Conservation (phyloP, 177 flowering plant species). For the Vitis hybrid region DNA sequence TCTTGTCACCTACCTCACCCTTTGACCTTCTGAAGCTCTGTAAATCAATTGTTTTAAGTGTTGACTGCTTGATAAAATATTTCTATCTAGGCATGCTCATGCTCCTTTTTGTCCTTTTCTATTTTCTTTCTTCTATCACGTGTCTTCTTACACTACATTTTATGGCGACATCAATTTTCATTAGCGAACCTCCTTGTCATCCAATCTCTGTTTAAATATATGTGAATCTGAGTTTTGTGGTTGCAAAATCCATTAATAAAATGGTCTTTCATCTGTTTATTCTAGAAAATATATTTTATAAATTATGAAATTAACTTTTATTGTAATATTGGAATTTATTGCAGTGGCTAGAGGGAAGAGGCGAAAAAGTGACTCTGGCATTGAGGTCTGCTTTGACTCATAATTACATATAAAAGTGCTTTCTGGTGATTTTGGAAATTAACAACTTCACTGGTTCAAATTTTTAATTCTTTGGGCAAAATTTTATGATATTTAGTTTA, state of each 20-base stretch:
- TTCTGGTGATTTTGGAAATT: not conserved
- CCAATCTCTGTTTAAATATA: not conserved
- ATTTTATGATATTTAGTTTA: not conserved
- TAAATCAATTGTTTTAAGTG: too few relatives aligned
- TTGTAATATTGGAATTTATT: constrained; percentile 2
- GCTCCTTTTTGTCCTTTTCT: too few relatives aligned
- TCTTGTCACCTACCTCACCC: too few relatives aligned
- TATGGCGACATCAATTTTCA: too few relatives aligned
- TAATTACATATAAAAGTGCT: not conserved
- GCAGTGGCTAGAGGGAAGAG: constrained; percentile 69
- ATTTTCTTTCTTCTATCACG: too few relatives aligned
- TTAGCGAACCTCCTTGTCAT: not conserved
- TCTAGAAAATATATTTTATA: not conserved
- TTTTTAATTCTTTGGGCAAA: not conserved
- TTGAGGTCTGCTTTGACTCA: constrained; percentile 43
- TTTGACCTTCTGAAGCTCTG: too few relatives aligned
- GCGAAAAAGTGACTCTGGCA: constrained; percentile 53
- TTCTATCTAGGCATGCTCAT: too few relatives aligned
- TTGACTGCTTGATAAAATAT: too few relatives aligned
- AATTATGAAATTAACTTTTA: not conserved
- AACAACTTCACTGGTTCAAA: not conserved
- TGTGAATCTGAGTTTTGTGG: not conserved
- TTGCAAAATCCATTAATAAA: not conserved
- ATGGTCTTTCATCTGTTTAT: not conserved
- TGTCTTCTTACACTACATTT: too few relatives aligned